A percentile compares a stretch with the other conserved stretches of the same genome.
Conservation (phyloP, 495 filamentous ascomycete genomes). For the Sporormia fimetaria region DNA sequence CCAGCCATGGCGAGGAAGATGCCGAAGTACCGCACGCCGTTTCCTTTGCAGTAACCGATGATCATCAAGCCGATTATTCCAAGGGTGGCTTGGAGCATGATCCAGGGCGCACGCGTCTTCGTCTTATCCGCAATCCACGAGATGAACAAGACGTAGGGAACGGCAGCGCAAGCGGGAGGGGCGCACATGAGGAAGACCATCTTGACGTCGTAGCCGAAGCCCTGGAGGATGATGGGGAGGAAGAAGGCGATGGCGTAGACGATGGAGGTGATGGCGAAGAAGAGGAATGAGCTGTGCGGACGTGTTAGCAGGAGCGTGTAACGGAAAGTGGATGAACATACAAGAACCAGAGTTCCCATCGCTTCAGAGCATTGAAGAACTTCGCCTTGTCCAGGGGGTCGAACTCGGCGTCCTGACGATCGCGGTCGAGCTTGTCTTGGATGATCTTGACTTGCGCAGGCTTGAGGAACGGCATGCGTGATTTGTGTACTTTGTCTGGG, state of each 20-base stretch:
- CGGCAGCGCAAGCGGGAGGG: constrained; percentile 33
- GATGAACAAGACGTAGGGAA: constrained; percentile 30
- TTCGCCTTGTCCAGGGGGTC: constrained; percentile 28
- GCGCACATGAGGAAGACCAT: constrained; percentile 35
- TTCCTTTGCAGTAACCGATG: constrained; percentile 39
- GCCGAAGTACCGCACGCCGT: constrained; percentile 48
- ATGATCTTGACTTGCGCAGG: constrained; percentile 29
- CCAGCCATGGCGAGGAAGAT: constrained; percentile 51
- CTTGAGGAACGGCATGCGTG: constrained; percentile 19
- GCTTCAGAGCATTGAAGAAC: constrained; percentile 15
- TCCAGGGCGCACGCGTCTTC: constrained; percentile 43
- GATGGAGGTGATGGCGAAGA: constrained; percentile 34
- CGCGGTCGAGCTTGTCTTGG: constrained; percentile 27
- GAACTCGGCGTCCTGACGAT: constrained; percentile 28
- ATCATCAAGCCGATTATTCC: constrained; percentile 41
- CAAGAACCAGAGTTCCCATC: constrained; percentile 22
- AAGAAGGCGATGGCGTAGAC: constrained; percentile 42
- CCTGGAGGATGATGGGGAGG: constrained; percentile 38
- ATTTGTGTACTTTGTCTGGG: constrained; percentile 23
- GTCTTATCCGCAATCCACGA: constrained; percentile 47
- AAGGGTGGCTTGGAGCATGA: constrained; percentile 43
- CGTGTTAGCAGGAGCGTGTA: constrained; percentile 1
- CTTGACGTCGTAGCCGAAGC: constrained; percentile 38
- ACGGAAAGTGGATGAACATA: constrained; percentile 33
- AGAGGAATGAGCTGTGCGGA: constrained; percentile 32